Conservation (phyloP, 257 asterid genomes). For the Handroanthus guayacan region DNA sequence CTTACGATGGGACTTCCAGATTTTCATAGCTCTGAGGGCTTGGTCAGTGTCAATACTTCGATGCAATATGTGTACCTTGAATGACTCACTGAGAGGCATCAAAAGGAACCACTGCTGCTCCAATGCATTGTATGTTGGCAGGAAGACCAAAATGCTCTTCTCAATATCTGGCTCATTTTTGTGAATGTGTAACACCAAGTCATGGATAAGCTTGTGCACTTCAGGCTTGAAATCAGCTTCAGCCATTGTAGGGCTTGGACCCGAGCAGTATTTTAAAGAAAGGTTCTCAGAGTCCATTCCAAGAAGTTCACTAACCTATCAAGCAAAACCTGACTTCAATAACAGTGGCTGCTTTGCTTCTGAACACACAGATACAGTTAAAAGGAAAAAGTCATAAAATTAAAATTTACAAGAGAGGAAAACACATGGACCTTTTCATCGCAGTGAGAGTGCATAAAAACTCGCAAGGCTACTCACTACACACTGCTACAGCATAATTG, state of each 20-base stretch:
- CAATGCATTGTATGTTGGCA: slow-evolving; percentile 85
- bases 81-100: slow-evolving; percentile 64
- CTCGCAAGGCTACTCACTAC: slow-evolving; percentile 21
- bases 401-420: slow-evolving; percentile 1
- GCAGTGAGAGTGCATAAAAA: background rate
- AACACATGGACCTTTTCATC: slow-evolving; percentile 1
- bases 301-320: slow-evolving; percentile 74
- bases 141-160: slow-evolving; percentile 93
- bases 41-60: slow-evolving; percentile 83
- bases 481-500: background rate
- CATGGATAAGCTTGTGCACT: slow-evolving; percentile 82
- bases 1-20: slow-evolving; percentile 89
- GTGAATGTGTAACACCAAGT: slow-evolving; percentile 83
- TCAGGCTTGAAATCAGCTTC: slow-evolving; percentile 64
- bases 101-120: slow-evolving; percentile 91
- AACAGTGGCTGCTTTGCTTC: slow-evolving; percentile 18
- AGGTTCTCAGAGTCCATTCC: slow-evolving; percentile 59
- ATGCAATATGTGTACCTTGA: slow-evolving; percentile 94
- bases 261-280: slow-evolving; percentile 73
- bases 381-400: background rate
- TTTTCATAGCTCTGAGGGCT: slow-evolving; percentile 87
- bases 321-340: slow-evolving; percentile 26
- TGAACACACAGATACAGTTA: slow-evolving; percentile 28
- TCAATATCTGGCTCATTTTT: slow-evolving; percentile 89
- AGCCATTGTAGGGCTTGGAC: slow-evolving; percentile 71